Evolutionary conservation across 805 yeast species (phyloP), one percentile per base, ranked within the genome.

Genomic region (Tetrapisispora iriomotensis): DNA sequence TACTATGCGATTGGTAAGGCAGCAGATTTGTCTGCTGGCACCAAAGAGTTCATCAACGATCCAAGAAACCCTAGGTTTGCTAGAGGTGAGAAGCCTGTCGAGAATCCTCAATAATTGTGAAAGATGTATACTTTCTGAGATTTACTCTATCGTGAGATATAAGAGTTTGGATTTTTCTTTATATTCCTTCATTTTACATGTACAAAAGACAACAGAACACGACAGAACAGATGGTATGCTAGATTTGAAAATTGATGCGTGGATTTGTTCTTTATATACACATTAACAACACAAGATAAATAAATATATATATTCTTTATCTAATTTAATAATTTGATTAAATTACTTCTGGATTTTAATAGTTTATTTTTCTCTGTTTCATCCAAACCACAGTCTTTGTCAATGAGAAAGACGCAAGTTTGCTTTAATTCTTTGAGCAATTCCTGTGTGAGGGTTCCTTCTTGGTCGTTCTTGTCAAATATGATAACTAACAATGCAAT

Each of bases 51-150:
- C 72, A 77, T 79, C 68, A 85, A 86, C 66, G 95, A 86, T 69
- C 95, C 96, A 71, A 83, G 95, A 75, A 86, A 86, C 73, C 96
- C 96, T 67, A 81, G 94, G 71, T 82, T 84, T 62, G 70, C 71
- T 49, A 67, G 66, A 52, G 77, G 76, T 58, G 77, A 68, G 55
- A 71, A 71, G 49, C 61, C 66, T 35, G 64, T 65, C 32, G 69
- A 67, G 45, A 34, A 34, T 15, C 36, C 36, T 15, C 36, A 33
- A 33, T 33, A 23, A 33, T 13, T 32, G 12, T 27, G 15, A 14
- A 8, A 14, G 14, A 14, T 14, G 6, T 14, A 13, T 14, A 27
- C 15, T 14, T 27, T 27, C 29, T 8, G 29, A 27, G n/a, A n/a
- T 18, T n/a, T n/a, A n/a, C n/a, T n/a, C n/a, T n/a, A n/a, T n/a